phyloP scores from a whole-genome alignment of 176 grass and related monocot genomes.

The sorghum (Sorghum bicolor) region DNA sequence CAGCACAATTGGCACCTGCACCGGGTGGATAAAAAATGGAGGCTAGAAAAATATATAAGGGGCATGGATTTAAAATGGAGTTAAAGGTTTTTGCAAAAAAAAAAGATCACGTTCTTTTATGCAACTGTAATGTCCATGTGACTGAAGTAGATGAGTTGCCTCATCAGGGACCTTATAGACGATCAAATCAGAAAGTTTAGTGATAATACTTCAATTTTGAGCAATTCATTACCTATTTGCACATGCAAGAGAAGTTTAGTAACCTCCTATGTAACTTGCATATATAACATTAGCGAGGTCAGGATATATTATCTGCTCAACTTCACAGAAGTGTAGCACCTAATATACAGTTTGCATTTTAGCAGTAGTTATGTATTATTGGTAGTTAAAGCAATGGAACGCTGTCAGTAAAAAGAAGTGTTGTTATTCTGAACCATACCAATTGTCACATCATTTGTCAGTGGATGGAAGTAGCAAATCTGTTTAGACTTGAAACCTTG shows the following conservation, averaged over 20 bases:
- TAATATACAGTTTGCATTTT: not conserved
- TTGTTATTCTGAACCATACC: constrained; percentile 47
- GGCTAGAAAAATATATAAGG: not conserved
- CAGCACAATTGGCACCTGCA: not conserved
- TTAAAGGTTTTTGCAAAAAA: not conserved
- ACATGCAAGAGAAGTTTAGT: not conserved
- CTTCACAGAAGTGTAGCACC: not conserved
- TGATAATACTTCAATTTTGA: not conserved
- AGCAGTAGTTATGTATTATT: not conserved
- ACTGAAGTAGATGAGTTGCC: not conserved
- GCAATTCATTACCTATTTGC: not conserved
- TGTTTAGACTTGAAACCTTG: constrained; percentile 70
- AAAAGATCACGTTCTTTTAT: not conserved
- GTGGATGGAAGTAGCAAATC: constrained; percentile 88
- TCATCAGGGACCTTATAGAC: not conserved
- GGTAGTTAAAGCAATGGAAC: not conserved
- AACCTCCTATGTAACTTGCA: not conserved
- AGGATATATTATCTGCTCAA: constrained; percentile 4
- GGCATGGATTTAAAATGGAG: not conserved
- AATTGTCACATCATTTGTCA: constrained; percentile 93
- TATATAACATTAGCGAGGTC: not conserved
- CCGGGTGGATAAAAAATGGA: not conserved
- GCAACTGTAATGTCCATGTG: not conserved
- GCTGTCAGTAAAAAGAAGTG: constrained; percentile 1
- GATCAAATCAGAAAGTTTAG: not conserved